Base-by-base conservation (phyloP, 176 grass and related monocot genomes). In the Miscanthus lutarioriparius region DNA sequence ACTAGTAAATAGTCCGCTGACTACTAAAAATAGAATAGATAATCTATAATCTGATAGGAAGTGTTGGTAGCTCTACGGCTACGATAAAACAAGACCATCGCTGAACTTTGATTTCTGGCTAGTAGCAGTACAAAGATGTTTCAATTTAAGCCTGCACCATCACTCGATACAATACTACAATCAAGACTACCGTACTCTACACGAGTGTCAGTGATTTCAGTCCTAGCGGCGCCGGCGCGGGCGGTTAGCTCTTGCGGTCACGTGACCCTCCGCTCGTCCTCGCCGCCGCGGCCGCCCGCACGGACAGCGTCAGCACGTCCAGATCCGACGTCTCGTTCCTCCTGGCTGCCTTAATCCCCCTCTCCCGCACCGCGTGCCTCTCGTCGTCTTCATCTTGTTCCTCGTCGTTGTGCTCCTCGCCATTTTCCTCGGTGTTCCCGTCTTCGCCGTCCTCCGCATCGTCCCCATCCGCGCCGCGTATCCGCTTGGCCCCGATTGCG, bases 231-330 rank as follows among this genome's bases (percentile, higher is more conserved):
- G 44, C 63, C 12, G 30, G 64, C 44, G 44, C 63, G 69, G 16
- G 47, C 26, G 20, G 53, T 65, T 22, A 71, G 72, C 66, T 81
- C 62, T 77, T 89, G 39, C 76, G 49, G 70, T 86, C 84, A 61
- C 74, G 84, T 16, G 88, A 79, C 9, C 17, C 61, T 26, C 80
- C 80, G 16, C 70, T 79, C 23, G 84, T 61, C 69, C 89, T 90
- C 30, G 89, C 89, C 61, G 89, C 89, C 38, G 88, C 88, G 14
- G 89, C 89, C 38, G 89, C 84, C 61, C 89, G 84, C 74, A 87
- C 84, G 28, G 80, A 90, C 68, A 90, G 84, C 68, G 89, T 68
- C 48, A 90, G 84, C 80, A 87, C 84, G 5, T 75, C 75, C 61
- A 87, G 80, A 75, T 87, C 89, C 48, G 80, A 83, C 48, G 59